These are phyloP conservation scores for Musa schizocarpa DNA, from an alignment of 176 grass and related monocot species.

Conservation along the genomic window DNA sequence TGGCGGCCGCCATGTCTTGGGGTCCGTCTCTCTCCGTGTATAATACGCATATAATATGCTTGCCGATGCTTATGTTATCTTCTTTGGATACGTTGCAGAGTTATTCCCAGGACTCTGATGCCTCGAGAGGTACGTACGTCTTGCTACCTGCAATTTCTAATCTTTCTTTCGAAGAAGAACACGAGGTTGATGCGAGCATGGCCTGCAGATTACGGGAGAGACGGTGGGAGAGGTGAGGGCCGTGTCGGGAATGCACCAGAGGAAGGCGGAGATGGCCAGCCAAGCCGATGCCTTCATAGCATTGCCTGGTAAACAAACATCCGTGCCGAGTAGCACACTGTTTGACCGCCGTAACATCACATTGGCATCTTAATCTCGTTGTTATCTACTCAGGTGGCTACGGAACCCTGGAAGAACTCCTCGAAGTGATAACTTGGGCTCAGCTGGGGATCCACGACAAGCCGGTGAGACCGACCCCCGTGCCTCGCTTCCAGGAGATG, in stretches of 20 bases:
- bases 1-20: constrained; percentile 6
- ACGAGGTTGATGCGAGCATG: not conserved
- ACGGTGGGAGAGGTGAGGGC: constrained; percentile 9
- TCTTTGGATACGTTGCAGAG: not conserved
- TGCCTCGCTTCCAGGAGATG: too few relatives aligned
- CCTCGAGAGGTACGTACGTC: constrained; percentile 1
- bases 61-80: not conserved
- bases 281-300: constrained; percentile 17
- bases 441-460: constrained; percentile 11
- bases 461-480: not conserved
- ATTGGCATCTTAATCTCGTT: not conserved
- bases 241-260: constrained; percentile 15
- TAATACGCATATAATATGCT: not conserved
- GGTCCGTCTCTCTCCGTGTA: not conserved
- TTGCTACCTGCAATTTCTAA: not conserved
- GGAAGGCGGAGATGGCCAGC: constrained; percentile 16
- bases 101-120: constrained; percentile 15
- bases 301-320: not conserved
- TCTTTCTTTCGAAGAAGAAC: not conserved
- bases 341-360: too few relatives aligned
- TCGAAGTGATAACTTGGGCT: constrained; percentile 4
- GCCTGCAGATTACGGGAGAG: constrained; percentile 11
- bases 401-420: constrained; percentile 7
- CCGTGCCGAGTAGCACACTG: not conserved
- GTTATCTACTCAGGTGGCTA: not conserved